Evolutionary conservation across 169 alveolate species (phyloP), one percentile per base, ranked within the genome.

Genomic region (Plasmodium inui): DNA sequence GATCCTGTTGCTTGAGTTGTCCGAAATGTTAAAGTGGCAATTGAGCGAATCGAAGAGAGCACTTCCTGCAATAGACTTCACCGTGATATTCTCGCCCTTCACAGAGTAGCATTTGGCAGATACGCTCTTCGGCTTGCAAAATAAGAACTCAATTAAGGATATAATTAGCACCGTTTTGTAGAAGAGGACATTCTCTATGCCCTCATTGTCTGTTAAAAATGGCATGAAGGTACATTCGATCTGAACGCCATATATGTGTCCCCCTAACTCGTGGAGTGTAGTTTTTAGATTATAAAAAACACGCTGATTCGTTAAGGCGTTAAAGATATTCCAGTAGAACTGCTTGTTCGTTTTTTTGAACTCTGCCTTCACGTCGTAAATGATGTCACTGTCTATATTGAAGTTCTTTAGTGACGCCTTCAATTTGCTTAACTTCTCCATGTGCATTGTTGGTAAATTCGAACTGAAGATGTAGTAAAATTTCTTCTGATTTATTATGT

Each of bases 251-350:
- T 76, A 46, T 37, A 79, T 78, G 19, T 88, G n/a, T 1, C 82
- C 94, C 81, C 94, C 94, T 78, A 88, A 76, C 32, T 88, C 94
- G 30, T 78, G 61, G 3, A 88, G 53, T 19, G 41, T 26, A 55
- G 34, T 78, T 78, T 88, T 88, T 6, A 88, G 82, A 9, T 28
- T 88, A n/a, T 88, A 41, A 88, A 88, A 88, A 34, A 88, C 94
- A 5, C 89, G 86, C 46, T 79, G 89, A 78, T 76, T 88, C 9
- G 81, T 39, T 78, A 88, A 57, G 28, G 89, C 89, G 50, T 88
- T 88, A 55, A 78, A 88, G 12, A 88, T 88, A 61, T 88, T 88
- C 94, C 94, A 88, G 39, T 88, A 88, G 50, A 88, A 88, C 79
- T 88, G 94, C n/a, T 32, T 88, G 61, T 88, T 78, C 5, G 70